Conservation (phyloP, 2,329 filamentous ascomycete genomes). For the Neopestalotiopsis rosae region DNA sequence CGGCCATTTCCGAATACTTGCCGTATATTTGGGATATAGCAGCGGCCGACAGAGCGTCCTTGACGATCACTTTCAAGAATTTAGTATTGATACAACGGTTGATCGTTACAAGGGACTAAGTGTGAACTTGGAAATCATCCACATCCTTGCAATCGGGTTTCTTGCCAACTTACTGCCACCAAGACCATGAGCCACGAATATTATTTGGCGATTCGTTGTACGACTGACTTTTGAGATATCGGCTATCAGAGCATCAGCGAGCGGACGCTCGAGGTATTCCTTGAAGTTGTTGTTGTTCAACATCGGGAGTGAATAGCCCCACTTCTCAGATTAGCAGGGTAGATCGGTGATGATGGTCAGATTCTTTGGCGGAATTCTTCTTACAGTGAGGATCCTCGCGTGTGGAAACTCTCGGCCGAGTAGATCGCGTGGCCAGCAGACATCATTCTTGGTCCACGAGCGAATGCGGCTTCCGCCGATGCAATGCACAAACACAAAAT, state of each 20-base stretch:
- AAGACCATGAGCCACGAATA: constrained; percentile 21
- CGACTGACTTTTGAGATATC: constrained; percentile 15
- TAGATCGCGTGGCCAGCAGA: constrained; percentile 21
- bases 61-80: constrained; percentile 13
- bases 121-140: too few relatives aligned
- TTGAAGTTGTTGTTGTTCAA: background rate
- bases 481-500: constrained; percentile 21
- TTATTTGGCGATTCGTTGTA: constrained; percentile 10
- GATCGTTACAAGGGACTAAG: background rate
- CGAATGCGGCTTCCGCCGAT: constrained; percentile 17
- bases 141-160: background rate
- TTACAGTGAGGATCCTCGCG: constrained; percentile 18
- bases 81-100: background rate
- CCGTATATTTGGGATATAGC: constrained; percentile 20
- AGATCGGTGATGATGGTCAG: background rate
- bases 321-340: background rate
- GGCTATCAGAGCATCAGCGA: constrained; percentile 10
- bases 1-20: constrained; percentile 17
- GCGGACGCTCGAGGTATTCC: background rate
- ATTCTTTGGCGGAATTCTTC: background rate
- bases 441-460: constrained; percentile 18
- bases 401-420: constrained; percentile 15
- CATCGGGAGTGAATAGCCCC: background rate
- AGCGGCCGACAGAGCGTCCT: constrained; percentile 19
- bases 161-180: constrained; percentile 11